Base-by-base conservation (phyloP, 257 asterid genomes). In the Nicotiana undulata region DNA sequence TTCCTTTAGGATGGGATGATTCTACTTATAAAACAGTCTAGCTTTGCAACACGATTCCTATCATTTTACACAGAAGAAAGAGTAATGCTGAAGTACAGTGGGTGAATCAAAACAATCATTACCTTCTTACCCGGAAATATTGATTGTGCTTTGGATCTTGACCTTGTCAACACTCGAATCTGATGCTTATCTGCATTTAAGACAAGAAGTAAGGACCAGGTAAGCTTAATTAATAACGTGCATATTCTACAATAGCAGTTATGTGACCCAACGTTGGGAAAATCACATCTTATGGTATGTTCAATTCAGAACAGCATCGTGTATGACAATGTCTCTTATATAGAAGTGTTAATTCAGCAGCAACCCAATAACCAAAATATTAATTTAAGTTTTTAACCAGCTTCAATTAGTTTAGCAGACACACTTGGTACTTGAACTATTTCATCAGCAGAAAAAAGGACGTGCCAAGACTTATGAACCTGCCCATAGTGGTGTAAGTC, bases 61-160 rank as follows among this genome's bases (percentile, higher is more conserved):
- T 7, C 46, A 37, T 37, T 44, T 17, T 51, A 64, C 8, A 37
- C 51, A 44, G 6, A 22, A 31, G 28, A 61, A 44, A 26, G 56
- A 51, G 22, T 20, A 79, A 64, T 37, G 55, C 37, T 40, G 4
- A 9, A 5, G 77, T 63, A 29, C 22, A 66, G 12, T 46, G 46
- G 0, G 61, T 51, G 63, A 67, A 82, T 59, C 82, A 80, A 85
- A 79, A 82, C 81, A 86, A 88, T 83, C 88, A 87, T 95, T 93
- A 92, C 95, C 97, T 95, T 90, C 98, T 92, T 95, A 95, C 99
- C 99, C 82, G 98, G 95, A 87, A 93, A 95, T 86, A 90, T 85
- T 32, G 92, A 86, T 75, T 77, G 89, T 61, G 98, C 97, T 60
- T 86, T 95, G 60, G 96, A 86, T 86, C 82, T 91, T 32, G 97